A percentile compares a stretch with the other conserved stretches of the same genome.
Evolutionary conservation across 305 asterid species (phyloP).

Genomic region (Vinca major): DNA sequence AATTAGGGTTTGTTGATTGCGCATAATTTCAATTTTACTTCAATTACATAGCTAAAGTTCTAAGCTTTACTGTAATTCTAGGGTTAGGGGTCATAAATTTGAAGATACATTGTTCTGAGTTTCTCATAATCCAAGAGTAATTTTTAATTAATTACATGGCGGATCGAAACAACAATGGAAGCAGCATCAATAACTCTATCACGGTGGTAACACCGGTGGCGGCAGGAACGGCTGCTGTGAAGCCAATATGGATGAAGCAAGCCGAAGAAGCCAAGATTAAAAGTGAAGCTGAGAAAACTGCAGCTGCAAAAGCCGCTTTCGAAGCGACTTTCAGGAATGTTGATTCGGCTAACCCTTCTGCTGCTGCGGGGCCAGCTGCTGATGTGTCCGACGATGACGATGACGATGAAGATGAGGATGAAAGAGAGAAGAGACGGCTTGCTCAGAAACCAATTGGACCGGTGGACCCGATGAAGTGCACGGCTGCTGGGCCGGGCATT

Average conservation of each 20-base stretch:
- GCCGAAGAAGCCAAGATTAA: slow-evolving; percentile 95
- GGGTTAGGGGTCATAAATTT: slow-evolving; percentile 25
- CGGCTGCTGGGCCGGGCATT: slow-evolving; percentile 85
- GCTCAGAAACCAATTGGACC: slow-evolving; percentile 58
- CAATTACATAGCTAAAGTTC: not conserved
- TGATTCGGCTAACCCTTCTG: slow-evolving; percentile 17
- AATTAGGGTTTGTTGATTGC: not conserved
- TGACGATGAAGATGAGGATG: slow-evolving; percentile 48
- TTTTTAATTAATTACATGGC: slow-evolving; percentile 37
- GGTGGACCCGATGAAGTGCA: slow-evolving; percentile 74
- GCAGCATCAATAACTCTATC: slow-evolving; percentile 1
- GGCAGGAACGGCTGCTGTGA: slow-evolving; percentile 23
- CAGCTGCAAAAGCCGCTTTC: slow-evolving; percentile 97
- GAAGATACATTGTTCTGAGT: not conserved
- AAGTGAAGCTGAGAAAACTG: slow-evolving; percentile 88
- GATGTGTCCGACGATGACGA: slow-evolving; percentile 34
- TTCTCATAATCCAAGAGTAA: not conserved
- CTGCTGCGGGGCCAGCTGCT: slow-evolving; percentile 14
- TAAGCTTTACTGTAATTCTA: slow-evolving; percentile 3
- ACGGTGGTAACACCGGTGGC: slow-evolving; percentile 18
- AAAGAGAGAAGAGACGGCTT: slow-evolving; percentile 32
- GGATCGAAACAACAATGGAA: slow-evolving; percentile 40
- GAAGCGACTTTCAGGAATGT: slow-evolving; percentile 80
- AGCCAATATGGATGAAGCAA: slow-evolving; percentile 93
- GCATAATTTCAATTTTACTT: not conserved